Evolutionary conservation across 495 filamentous ascomycete species (phyloP), one percentile per base, ranked within the genome.

Genomic region (Aspergillus diversus): DNA sequence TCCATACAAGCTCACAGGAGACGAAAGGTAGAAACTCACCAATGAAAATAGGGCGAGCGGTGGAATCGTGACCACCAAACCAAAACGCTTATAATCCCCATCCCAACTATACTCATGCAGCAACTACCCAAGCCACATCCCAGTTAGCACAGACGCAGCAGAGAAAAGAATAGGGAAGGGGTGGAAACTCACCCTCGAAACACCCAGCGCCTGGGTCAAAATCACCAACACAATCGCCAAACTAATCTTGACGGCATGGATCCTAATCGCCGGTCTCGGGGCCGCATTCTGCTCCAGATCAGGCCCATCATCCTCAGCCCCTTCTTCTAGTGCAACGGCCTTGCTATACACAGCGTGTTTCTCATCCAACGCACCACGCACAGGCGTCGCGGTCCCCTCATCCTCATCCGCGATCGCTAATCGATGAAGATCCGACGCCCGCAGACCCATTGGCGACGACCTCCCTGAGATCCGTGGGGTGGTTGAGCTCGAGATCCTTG

Each of bases 201-300:
- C 53, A 5, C 53, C 53, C 32, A 56, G 53, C 32, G 33, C 53
- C 53, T 56, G 53, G 7, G 53, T 56, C 16, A 56, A n/a, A 31
- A 56, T 56, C 32, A 56, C 53, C 16, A 56, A 34, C 53, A 56
- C 42, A 42, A 56, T 42, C 12, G 53, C 53, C 53, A 56, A 13
- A 35, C 53, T 42, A 4, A 56, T 42, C 34, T 56, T 56, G 33
- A 56, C n/a, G 0, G 53, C 53, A 8, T 56, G 53, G 6, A 56
- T 17, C 15, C 34, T 3, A 5, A 35, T 2, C n/a, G 17, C 33
- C 32, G 53, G 53, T 33, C 53, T 9, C 33, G 53, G 33, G 5
- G 53, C 53, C 16, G 34, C 33, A 7, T 21, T 42, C 53, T 56
- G 32, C 33, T 56, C 53, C 13, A 56, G 34, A 21, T 56, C 53